Evolutionary conservation across 2,329 filamentous ascomycete species (phyloP), one percentile per base, ranked within the genome.

Genomic region (Scedosporium aurantiacum): DNA sequence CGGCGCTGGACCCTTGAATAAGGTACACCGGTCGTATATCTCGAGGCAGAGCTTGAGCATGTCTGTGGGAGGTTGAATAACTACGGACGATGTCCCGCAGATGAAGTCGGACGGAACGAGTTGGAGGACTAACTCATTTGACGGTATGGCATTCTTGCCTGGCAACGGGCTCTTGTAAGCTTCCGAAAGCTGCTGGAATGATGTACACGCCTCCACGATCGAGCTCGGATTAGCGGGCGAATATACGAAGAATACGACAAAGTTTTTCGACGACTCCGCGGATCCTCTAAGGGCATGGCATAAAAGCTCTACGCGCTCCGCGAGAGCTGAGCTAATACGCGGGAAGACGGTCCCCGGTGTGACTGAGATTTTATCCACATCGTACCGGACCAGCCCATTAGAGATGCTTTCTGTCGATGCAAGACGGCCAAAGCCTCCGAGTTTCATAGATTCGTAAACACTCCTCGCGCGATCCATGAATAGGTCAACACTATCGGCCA

Each of bases 171-270:
- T 77, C 80, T 63, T 77, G 56, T 80, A 80, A 3, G 75, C 72
- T 64, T 89, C 84, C 66, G 87, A 89, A 4, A 93, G 82, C 45
- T 82, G 78, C 71, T 89, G 86, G 69, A 93, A 93, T 10, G 87
- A 84, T 10, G 83, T 80, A 68, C 89, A 93, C 1, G 90, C 82
- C 64, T 91, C 85, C 14, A 88, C 79, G 68, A 90, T 75, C 61
- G 86, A 82, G 4, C 79, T 77, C 1, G 83, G 78, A 55, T 82
- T 79, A 16, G 82, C 78, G 2, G 88, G 85, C 0, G 84, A 83
- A 71, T 92, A 90, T 43, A 92, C 76, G 67, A 91, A 85, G 69
- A 90, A 93, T 16, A 94, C 78, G 16, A 94, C 88, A 63, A 91
- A 81, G 66, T 87, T 90, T 63, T 79, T 80, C 50, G 79, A 75